phyloP scores from a whole-genome alignment of 2,329 filamentous ascomycete genomes.

The Septoria linicola region DNA sequence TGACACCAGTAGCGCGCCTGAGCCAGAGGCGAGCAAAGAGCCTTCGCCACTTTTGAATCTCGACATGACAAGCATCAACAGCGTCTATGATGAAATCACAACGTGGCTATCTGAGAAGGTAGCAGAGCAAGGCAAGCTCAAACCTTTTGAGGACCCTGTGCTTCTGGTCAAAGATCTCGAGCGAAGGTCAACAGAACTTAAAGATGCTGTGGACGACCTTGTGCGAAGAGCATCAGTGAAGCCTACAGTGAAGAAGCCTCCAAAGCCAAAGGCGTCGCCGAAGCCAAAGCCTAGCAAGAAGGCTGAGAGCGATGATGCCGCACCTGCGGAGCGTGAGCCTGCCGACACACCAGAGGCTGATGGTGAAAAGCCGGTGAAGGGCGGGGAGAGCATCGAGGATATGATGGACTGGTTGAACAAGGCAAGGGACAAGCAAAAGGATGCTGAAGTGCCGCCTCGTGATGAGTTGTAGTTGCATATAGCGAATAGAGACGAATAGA shows the following conservation, averaged over 20 bases:
- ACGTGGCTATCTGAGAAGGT: slow-evolving; percentile 76
- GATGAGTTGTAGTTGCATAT: slow-evolving; percentile 26
- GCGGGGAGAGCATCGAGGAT: slow-evolving; percentile 27
- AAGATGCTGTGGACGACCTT: slow-evolving; percentile 67
- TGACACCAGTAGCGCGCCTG: slow-evolving; percentile 40
- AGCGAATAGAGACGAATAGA: slow-evolving; percentile 19
- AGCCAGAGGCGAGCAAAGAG: slow-evolving; percentile 41
- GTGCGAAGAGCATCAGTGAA: slow-evolving; percentile 52
- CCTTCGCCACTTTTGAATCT: slow-evolving; percentile 67
- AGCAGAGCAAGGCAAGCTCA: slow-evolving; percentile 68
- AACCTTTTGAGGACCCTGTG: slow-evolving; percentile 69
- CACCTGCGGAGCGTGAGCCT: slow-evolving; percentile 14
- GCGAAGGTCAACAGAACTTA: slow-evolving; percentile 67
- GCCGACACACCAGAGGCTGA: slow-evolving; percentile 12
- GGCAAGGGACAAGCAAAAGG: slow-evolving; percentile 13
- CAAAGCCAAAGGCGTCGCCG: slow-evolving; percentile 21
- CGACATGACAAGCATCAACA: slow-evolving; percentile 67
- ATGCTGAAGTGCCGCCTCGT: slow-evolving; percentile 12
- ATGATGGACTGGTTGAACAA: slow-evolving; percentile 27
- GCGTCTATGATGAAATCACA: slow-evolving; percentile 60
- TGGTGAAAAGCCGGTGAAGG: slow-evolving; percentile 19
- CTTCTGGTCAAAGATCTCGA: slow-evolving; percentile 71
- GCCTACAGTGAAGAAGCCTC: slow-evolving; percentile 20
- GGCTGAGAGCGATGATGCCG: slow-evolving; percentile 17
- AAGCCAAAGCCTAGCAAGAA: slow-evolving; percentile 29